Evolutionary conservation across 306 rosid species (phyloP).

Genomic region (Vigna mungo): DNA sequence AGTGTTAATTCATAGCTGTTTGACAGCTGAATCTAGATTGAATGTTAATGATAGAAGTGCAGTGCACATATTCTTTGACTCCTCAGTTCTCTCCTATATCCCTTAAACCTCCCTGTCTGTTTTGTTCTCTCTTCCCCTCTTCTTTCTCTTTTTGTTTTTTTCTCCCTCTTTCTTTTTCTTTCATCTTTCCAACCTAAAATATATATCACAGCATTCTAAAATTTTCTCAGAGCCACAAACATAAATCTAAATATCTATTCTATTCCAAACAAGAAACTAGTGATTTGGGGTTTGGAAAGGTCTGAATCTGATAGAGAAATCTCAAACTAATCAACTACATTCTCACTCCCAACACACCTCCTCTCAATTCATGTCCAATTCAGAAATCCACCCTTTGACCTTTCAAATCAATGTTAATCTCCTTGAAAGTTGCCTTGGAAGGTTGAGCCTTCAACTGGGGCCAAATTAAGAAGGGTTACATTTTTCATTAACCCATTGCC

Average conservation of each 20-base stretch:
- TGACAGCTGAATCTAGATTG: no score
- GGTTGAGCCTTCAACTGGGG: not conserved
- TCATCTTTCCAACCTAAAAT: no score
- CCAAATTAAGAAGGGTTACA: not conserved
- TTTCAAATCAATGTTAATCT: not conserved
- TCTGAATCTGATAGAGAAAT: not conserved
- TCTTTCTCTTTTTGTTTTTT: no score
- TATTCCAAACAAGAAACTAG: conserved; percentile 2
- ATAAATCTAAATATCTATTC: not conserved
- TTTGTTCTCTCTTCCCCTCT: no score
- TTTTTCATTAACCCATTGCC: not conserved
- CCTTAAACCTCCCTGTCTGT: no score
- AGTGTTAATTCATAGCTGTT: no score
- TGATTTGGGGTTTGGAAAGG: not conserved
- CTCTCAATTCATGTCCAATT: not conserved
- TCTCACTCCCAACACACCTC: not conserved
- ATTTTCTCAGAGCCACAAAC: not conserved
- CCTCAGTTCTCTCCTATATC: no score
- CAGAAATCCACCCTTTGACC: conserved; percentile 6
- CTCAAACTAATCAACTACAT: not conserved
- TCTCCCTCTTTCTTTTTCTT: no score
- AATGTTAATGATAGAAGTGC: no score
- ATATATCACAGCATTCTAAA: no score
- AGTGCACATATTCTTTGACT: no score
- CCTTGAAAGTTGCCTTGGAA: not conserved